Evolutionary conservation across 345 rosid species (phyloP).

Genomic region (Adansonia digitata): DNA sequence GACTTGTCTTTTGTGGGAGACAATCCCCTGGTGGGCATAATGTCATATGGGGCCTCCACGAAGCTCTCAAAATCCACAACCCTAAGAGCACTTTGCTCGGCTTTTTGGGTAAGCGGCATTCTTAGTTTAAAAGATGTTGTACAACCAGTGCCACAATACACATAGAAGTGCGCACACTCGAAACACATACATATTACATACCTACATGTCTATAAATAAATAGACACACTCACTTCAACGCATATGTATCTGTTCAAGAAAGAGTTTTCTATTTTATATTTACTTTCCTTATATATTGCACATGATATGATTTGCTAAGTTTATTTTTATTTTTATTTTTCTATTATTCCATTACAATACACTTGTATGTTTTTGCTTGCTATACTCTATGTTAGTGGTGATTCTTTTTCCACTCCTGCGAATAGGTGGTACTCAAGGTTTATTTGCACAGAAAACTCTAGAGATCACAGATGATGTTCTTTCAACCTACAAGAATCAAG

Average conservation of each 20-base stretch:
- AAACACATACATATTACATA: background rate
- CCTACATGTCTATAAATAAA: background rate
- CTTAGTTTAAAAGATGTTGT: background rate
- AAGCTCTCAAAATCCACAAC: constrained; percentile 82
- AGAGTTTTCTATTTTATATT: background rate
- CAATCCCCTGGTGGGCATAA: constrained; percentile 99
- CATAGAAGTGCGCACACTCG: background rate
- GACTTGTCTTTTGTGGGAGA: constrained; percentile 89
- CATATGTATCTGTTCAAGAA: background rate
- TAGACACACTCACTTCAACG: background rate
- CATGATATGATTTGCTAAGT: background rate
- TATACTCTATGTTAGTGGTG: background rate
- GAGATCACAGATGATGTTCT: constrained; percentile 81
- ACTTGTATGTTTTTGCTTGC: background rate
- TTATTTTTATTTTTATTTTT: background rate
- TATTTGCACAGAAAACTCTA: constrained; percentile 88
- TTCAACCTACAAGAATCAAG: constrained; percentile 90
- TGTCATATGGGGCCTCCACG: constrained; percentile 86
- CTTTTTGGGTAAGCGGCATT: constrained; percentile 59
- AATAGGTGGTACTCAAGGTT: constrained; percentile 95
- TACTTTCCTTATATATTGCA: background rate
- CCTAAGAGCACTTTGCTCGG: constrained; percentile 67
- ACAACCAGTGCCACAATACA: background rate
- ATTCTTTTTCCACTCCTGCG: constrained; percentile 5
- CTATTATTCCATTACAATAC: background rate